A percentile compares a stretch with the other conserved stretches of the same genome.
Conservation (phyloP, 2,329 filamentous ascomycete genomes). For the Monilinia laxa region DNA sequence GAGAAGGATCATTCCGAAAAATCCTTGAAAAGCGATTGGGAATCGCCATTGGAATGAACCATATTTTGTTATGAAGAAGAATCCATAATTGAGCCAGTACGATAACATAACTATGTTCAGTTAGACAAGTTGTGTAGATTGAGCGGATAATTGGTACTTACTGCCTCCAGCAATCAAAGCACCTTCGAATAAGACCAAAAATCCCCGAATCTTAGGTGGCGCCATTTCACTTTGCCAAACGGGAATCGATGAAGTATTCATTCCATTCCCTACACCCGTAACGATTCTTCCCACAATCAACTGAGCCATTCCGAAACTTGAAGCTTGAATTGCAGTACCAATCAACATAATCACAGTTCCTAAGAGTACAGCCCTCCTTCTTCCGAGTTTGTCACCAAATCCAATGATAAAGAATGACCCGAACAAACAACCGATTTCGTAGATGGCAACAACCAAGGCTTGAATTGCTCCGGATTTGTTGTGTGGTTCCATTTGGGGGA, state of each 20-base stretch:
- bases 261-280: conserved; percentile 52
- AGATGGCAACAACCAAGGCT: conserved; percentile 55
- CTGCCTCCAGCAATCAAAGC: conserved; percentile 56
- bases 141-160: not conserved
- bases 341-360: conserved; percentile 59
- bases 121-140: not conserved
- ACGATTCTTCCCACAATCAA: conserved; percentile 54
- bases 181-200: conserved; percentile 60
- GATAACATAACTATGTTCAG: conserved; percentile 39
- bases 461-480: conserved; percentile 35
- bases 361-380: conserved; percentile 56
- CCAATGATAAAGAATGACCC: conserved; percentile 57
- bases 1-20: conserved; percentile 60
- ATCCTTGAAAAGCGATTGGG: conserved; percentile 57
- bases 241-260: conserved; percentile 51
- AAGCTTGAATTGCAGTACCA: conserved; percentile 49
- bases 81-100: conserved; percentile 63
- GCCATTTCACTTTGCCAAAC: conserved; percentile 63
- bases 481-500: conserved; percentile 31
- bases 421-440: conserved; percentile 59
- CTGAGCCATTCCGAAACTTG: conserved; percentile 49
- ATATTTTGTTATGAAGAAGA: conserved; percentile 54
- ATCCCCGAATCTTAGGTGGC: conserved; percentile 56
- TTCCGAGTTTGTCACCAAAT: conserved; percentile 56
- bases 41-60: conserved; percentile 58